Percentiles rank a stretch among this genome's conserved stretches.
Evolutionary conservation across 1,139 yeast species (phyloP).

Genomic region (Meyerozyma smithsonii): DNA sequence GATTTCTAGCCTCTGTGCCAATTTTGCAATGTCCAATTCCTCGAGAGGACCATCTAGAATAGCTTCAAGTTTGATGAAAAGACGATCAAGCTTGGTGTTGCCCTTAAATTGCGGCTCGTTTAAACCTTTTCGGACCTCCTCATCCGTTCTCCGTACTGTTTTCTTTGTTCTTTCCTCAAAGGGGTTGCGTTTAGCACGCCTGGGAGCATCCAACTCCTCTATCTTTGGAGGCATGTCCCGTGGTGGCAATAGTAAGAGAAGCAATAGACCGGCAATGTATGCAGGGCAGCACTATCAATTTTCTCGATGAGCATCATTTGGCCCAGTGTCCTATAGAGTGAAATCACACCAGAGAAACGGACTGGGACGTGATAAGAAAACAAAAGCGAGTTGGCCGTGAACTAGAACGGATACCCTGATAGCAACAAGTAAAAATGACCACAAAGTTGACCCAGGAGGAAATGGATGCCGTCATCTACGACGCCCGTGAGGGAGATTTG

Average conservation of each 20-base stretch:
- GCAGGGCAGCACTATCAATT: not conserved
- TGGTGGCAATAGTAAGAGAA: not conserved
- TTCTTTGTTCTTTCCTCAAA: conserved; percentile 23
- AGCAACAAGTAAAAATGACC: conserved; percentile 1
- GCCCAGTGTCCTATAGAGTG: too few relatives aligned
- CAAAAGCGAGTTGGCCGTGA: too few relatives aligned
- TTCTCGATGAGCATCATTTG: conserved; percentile 4
- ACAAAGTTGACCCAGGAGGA: conserved; percentile 57
- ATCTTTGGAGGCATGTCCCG: conserved; percentile 1
- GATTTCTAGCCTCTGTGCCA: conserved; percentile 7
- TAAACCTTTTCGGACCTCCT: conserved; percentile 34
- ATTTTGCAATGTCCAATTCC: conserved; percentile 17
- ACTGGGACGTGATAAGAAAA: too few relatives aligned
- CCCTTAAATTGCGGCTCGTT: conserved; percentile 29
- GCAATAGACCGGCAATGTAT: not conserved
- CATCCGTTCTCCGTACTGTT: conserved; percentile 28
- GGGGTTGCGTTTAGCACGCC: conserved; percentile 23
- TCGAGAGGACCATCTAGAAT: conserved; percentile 24
- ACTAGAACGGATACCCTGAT: too few relatives aligned
- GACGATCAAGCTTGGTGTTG: conserved; percentile 31
- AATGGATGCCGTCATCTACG: conserved; percentile 73
- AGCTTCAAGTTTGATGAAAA: conserved; percentile 28
- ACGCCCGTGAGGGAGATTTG: conserved; percentile 83
- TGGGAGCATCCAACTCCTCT: not conserved
- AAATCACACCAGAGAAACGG: too few relatives aligned